Evolutionary conservation across 164 flowering plant genomes (phyloP), one percentile per base, ranked within the genome.

Genomic region (Platanus orientalis): DNA sequence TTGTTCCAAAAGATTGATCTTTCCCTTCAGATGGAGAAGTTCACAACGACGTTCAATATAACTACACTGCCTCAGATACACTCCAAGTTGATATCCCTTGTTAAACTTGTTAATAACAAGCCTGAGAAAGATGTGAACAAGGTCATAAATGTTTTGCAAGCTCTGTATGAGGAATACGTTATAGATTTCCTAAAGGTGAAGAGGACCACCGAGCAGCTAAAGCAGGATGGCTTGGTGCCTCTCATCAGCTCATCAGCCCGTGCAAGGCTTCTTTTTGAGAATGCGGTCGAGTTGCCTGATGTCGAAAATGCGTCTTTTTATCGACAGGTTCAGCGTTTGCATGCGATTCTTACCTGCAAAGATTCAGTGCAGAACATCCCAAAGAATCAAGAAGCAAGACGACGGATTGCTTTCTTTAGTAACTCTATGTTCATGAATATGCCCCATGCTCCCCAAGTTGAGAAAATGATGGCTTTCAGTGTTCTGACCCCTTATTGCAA

Each of bases 351-450:
- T 32, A 78, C 81, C 44, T 86, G 96, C n/a, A 76, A 83, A 51
- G 99, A 95, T 57, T 79, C 96, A 3, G 85, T 88, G 96, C 83
- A 83, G 60, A 80, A 83, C 56, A 82, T 95, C 50, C 99, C 99
- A 3, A 56, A 23, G 19, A 95, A 88, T 74, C 61, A 80, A 17
- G 99, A 91, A 75, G 99, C 99, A 5, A 77, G 97, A 44, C 71
- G 90, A 23, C 83, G 97, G 1, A 73, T 95, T 60, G 89, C 99
- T 6, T 95, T 92, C 73, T 95, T 91, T 66, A 88, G 90, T 63
- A 95, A 95, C 68, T 95, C 97, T 2, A 73, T 95, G 29, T 95
- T 95, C 67, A 95, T 95, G 99, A 88, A 94, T 83, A 91, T 91
- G 79, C 97, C 96, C 2, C 95, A 66, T 61, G 96, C 97, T 49